A percentile compares a stretch with the other conserved stretches of the same genome.
Conservation (phyloP, 306 rosid genomes). For the Vigna trinervia region DNA sequence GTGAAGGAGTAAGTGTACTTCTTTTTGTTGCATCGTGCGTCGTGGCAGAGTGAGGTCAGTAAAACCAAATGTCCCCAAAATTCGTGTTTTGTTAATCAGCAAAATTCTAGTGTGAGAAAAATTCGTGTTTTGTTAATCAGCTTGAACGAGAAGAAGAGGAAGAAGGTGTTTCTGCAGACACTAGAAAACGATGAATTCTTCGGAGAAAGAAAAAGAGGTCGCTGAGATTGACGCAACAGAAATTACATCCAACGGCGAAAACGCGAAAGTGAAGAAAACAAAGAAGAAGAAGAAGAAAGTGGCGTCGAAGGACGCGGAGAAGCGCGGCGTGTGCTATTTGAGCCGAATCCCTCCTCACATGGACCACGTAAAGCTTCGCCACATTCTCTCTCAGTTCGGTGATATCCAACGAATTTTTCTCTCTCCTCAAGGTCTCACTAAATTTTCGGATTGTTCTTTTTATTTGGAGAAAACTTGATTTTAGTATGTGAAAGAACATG, state of each 20-base stretch:
- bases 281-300: not conserved
- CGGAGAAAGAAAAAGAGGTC: not conserved
- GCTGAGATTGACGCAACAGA: not conserved
- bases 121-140: not conserved
- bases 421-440: conserved; percentile 58
- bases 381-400: conserved; percentile 73
- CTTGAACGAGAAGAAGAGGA: conserved; percentile 2
- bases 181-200: not conserved
- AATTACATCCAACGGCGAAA: not conserved
- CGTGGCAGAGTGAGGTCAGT: too few species aligned
- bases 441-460: not conserved
- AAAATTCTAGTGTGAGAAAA: too few species aligned
- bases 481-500: too few species aligned
- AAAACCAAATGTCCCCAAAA: too few species aligned
- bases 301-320: conserved; percentile 24
- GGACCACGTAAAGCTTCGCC: conserved; percentile 77
- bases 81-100: too few species aligned
- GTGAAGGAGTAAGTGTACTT: too few species aligned
- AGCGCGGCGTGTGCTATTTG: conserved; percentile 81
- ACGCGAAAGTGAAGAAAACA: not conserved
- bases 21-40: too few species aligned
- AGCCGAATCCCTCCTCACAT: conserved; percentile 89
- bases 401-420: conserved; percentile 79
- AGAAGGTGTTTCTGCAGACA: not conserved
- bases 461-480: not conserved